Evolutionary conservation across 2,329 filamentous ascomycete species (phyloP).

Genomic region (Aureobasidium subglaciale): DNA sequence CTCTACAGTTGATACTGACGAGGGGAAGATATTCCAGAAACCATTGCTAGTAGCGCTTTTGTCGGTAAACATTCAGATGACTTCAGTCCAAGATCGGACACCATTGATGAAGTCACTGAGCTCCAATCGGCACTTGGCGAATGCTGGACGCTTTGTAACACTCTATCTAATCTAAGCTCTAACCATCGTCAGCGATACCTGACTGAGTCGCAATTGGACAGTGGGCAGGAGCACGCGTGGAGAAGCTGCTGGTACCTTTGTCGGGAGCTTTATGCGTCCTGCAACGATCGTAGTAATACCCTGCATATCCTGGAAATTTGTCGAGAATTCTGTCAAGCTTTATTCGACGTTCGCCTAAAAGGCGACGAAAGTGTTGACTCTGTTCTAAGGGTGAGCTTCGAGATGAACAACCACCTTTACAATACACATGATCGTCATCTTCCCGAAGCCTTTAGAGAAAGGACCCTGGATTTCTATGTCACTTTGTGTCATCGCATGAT

Average conservation of each 20-base stretch:
- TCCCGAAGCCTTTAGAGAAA: constrained; percentile 78
- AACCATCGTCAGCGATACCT: constrained; percentile 76
- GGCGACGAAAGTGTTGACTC: constrained; percentile 77
- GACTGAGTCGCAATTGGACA: constrained; percentile 63
- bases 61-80: not conserved
- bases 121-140: constrained; percentile 73
- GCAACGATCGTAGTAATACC: constrained; percentile 39
- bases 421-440: constrained; percentile 81
- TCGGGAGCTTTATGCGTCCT: constrained; percentile 77
- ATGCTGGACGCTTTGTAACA: constrained; percentile 93
- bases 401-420: constrained; percentile 91
- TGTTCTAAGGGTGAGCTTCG: constrained; percentile 83
- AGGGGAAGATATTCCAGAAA: constrained; percentile 28
- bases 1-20: not conserved
- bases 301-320: constrained; percentile 68
- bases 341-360: constrained; percentile 77
- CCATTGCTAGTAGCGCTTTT: not conserved
- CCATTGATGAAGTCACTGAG: constrained; percentile 49
- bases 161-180: constrained; percentile 74
- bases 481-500: constrained; percentile 91
- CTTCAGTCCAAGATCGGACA: not conserved
- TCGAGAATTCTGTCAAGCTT: constrained; percentile 81
- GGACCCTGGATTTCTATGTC: constrained; percentile 90
- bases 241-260: constrained; percentile 90
- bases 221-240: constrained; percentile 83